Evolutionary conservation across 768 basidiomycete genomes (phyloP).

Genomic region (Lepiota brunneoincarnata): DNA sequence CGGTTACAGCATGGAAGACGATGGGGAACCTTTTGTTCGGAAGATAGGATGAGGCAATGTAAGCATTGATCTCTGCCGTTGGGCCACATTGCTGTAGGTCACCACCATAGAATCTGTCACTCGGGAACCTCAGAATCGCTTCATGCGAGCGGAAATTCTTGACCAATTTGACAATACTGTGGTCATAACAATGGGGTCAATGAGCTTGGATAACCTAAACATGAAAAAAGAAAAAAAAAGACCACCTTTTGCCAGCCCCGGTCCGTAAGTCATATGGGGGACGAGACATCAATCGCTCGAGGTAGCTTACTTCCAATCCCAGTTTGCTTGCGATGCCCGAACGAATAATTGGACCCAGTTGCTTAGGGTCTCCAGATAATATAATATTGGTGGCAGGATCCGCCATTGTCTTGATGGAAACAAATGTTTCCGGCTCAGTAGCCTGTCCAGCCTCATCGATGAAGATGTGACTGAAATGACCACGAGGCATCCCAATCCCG

Average conservation of each 20-base stretch:
- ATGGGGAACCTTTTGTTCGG: conserved; percentile 52
- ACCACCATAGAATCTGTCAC: conserved; percentile 53
- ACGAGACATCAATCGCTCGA: conserved; percentile 53
- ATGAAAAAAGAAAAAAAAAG: too few relatives aligned
- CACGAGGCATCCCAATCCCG: conserved; percentile 54
- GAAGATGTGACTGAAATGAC: conserved; percentile 68
- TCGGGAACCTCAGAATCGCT: conserved; percentile 60
- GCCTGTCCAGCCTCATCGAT: conserved; percentile 75
- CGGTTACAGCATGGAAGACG: conserved; percentile 57
- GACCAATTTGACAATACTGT: conserved; percentile 58
- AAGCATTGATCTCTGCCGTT: conserved; percentile 35
- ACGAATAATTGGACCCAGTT: conserved; percentile 66
- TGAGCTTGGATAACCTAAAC: not conserved
- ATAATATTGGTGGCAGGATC: conserved; percentile 52
- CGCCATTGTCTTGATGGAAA: conserved; percentile 60
- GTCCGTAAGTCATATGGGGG: conserved; percentile 23
- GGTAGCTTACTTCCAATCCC: conserved; percentile 56
- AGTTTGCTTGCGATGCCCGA: conserved; percentile 54
- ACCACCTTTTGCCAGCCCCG: conserved; percentile 24
- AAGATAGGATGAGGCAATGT: conserved; percentile 36
- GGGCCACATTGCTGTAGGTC: conserved; percentile 50
- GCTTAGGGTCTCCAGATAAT: conserved; percentile 69
- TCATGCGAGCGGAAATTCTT: conserved; percentile 68
- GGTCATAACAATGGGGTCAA: not conserved
- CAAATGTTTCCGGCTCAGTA: conserved; percentile 64